phyloP scores from a whole-genome alignment of 139 green algal genomes.

The Zygnema cylindricum region DNA sequence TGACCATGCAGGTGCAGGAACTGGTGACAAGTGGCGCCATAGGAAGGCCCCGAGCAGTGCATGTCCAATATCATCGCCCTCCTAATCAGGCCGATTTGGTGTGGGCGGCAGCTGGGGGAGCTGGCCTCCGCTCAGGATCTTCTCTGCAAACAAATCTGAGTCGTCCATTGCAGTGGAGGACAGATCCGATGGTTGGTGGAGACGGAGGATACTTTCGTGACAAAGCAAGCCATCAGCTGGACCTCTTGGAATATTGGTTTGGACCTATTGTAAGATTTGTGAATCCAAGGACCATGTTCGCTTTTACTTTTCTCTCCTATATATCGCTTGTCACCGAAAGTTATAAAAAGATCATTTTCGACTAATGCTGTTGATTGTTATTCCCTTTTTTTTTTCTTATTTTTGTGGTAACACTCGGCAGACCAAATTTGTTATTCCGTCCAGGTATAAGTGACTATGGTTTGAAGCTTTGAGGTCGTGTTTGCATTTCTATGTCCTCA shows the following conservation, averaged over 20 bases:
- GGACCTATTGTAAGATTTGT: neutral
- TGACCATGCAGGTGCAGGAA: slow-evolving; percentile 14
- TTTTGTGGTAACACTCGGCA: too few species aligned
- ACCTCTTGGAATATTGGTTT: slow-evolving; percentile 28
- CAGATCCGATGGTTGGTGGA: neutral
- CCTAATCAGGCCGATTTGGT: slow-evolving; percentile 34
- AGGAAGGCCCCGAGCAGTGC: slow-evolving; percentile 30
- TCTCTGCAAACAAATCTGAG: neutral
- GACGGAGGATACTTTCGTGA: slow-evolving; percentile 42
- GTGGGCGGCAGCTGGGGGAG: slow-evolving; percentile 28
- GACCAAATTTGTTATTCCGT: too few species aligned
- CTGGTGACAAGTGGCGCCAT: slow-evolving; percentile 25
- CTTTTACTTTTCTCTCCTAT: too few species aligned
- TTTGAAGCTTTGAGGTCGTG: too few species aligned
- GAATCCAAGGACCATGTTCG: too few species aligned
- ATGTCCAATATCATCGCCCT: slow-evolving; percentile 49
- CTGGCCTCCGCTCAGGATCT: slow-evolving; percentile 22
- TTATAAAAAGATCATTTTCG: too few species aligned
- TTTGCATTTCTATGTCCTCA: too few species aligned
- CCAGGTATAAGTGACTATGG: too few species aligned
- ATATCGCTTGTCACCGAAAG: too few species aligned
- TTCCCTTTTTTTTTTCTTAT: too few species aligned
- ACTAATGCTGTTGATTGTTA: too few species aligned
- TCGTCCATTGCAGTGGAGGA: slow-evolving; percentile 14
- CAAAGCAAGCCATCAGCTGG: slow-evolving; percentile 52